Evolutionary conservation across 2,329 filamentous ascomycete species (phyloP).

Genomic region (Tolypocladium sp.): DNA sequence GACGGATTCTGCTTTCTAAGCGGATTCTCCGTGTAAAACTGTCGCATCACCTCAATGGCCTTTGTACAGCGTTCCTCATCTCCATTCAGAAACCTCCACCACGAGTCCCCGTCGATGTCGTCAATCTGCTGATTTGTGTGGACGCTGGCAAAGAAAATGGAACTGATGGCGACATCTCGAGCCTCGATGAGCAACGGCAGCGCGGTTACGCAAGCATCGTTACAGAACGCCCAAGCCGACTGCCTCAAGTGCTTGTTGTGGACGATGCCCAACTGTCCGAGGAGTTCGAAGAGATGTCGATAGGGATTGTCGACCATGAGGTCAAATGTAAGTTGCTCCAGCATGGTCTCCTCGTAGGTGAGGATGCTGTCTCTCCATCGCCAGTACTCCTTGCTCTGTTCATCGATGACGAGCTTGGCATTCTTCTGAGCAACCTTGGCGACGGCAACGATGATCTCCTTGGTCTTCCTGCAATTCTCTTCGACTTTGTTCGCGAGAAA

Average conservation of each 20-base stretch:
- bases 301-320: conserved; percentile 86
- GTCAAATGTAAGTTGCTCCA: conserved; percentile 90
- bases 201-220: conserved; percentile 77
- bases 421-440: conserved; percentile 95
- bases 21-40: conserved; percentile 57
- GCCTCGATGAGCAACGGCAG: conserved; percentile 75
- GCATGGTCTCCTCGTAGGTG: conserved; percentile 82
- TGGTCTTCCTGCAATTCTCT: conserved; percentile 93
- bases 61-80: conserved; percentile 59
- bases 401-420: conserved; percentile 78
- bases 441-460: conserved; percentile 86
- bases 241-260: conserved; percentile 78
- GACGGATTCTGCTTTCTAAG: conserved; percentile 47
- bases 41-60: conserved; percentile 69
- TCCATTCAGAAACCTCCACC: conserved; percentile 78
- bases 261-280: conserved; percentile 62
- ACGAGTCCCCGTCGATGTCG: conserved; percentile 65
- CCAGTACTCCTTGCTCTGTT: conserved; percentile 98
- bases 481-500: conserved; percentile 97
- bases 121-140: conserved; percentile 68
- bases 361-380: conserved; percentile 92
- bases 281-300: conserved; percentile 70
- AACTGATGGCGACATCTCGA: conserved; percentile 72
- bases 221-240: conserved; percentile 87
- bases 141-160: conserved; percentile 78